Evolutionary conservation across 192 early-diverging fungal genomes (phyloP).

Genomic region (Chytriomyces hyalinus): DNA sequence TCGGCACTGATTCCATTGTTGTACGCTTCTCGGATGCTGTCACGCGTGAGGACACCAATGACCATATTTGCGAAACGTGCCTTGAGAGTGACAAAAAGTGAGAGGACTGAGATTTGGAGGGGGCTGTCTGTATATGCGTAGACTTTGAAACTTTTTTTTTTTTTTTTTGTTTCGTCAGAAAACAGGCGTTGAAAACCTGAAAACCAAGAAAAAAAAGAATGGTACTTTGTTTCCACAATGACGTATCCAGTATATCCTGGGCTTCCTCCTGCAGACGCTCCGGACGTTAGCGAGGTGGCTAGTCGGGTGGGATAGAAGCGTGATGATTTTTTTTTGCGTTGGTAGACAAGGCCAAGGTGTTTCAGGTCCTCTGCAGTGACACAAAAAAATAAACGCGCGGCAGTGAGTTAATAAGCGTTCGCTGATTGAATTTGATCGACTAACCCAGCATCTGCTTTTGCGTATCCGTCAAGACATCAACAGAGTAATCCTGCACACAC

Average conservation of each 20-base stretch:
- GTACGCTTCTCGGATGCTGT: slow-evolving; percentile 83
- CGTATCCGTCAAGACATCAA: slow-evolving; percentile 81
- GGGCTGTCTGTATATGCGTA: slow-evolving; percentile 92
- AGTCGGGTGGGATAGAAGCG: slow-evolving; percentile 92
- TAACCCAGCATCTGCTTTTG: slow-evolving; percentile 78
- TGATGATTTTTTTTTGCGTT: slow-evolving; percentile 72
- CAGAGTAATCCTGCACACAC: slow-evolving; percentile 72
- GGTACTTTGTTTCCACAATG: slow-evolving; percentile 93
- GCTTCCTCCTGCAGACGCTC: slow-evolving; percentile 50
- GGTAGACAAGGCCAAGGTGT: slow-evolving; percentile 89
- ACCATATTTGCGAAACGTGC: slow-evolving; percentile 93
- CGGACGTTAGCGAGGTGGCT: slow-evolving; percentile 89
- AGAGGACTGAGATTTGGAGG: slow-evolving; percentile 91
- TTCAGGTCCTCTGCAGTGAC: slow-evolving; percentile 68
- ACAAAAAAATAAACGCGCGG: neutral
- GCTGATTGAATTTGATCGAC: neutral
- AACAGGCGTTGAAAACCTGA: no score
- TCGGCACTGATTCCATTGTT: slow-evolving; percentile 90
- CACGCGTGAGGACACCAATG: slow-evolving; percentile 82
- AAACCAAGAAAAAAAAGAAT: neutral
- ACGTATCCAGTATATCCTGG: slow-evolving; percentile 73
- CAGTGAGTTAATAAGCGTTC: neutral
- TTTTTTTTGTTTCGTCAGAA: no score
- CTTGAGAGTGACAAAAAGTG: slow-evolving; percentile 84
- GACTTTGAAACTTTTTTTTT: slow-evolving; percentile 46